Percentiles rank a stretch among this genome's conserved stretches.
Conservation (phyloP, 768 basidiomycete genomes). For the Punctularia strigosozonata region DNA sequence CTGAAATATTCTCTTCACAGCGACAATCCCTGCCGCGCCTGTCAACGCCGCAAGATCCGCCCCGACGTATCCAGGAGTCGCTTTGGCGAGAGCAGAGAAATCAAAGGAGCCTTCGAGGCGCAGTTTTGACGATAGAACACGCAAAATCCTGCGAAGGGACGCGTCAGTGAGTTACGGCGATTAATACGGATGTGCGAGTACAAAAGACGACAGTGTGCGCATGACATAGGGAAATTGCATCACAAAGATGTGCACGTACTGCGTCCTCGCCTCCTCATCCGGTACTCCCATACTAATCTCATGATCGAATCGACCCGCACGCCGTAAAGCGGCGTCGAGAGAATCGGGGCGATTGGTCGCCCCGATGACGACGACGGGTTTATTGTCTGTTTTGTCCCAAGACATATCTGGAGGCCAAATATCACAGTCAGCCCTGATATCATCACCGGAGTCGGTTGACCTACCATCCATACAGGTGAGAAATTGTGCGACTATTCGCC, state of each 20-base stretch:
- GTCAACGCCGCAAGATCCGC: slow-evolving; percentile 88
- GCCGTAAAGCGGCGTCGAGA: slow-evolving; percentile 82
- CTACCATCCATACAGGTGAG: slow-evolving; percentile 97
- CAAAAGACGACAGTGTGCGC: too few relatives aligned
- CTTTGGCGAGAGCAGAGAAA: slow-evolving; percentile 74
- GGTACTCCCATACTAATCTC: slow-evolving; percentile 98
- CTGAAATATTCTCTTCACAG: slow-evolving; percentile 93
- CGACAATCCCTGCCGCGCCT: slow-evolving; percentile 89
- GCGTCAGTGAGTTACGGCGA: neutral
- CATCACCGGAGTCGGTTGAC: slow-evolving; percentile 10
- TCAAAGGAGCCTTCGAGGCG: slow-evolving; percentile 83
- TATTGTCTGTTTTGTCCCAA: slow-evolving; percentile 90
- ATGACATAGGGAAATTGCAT: neutral
- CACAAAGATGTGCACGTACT: slow-evolving; percentile 37
- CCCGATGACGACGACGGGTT: slow-evolving; percentile 88
- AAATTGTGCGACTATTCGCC: slow-evolving; percentile 94
- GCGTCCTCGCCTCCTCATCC: slow-evolving; percentile 78
- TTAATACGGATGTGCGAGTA: too few relatives aligned
- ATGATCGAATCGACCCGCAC: slow-evolving; percentile 93
- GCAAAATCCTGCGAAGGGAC: slow-evolving; percentile 57
- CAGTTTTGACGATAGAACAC: slow-evolving; percentile 74
- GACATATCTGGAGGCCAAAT: slow-evolving; percentile 56
- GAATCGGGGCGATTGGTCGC: slow-evolving; percentile 96
- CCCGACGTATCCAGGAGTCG: slow-evolving; percentile 95
- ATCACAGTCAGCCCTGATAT: neutral